Evolutionary conservation across 345 rosid species (phyloP).

Genomic region (Hibiscus tridactylites): DNA sequence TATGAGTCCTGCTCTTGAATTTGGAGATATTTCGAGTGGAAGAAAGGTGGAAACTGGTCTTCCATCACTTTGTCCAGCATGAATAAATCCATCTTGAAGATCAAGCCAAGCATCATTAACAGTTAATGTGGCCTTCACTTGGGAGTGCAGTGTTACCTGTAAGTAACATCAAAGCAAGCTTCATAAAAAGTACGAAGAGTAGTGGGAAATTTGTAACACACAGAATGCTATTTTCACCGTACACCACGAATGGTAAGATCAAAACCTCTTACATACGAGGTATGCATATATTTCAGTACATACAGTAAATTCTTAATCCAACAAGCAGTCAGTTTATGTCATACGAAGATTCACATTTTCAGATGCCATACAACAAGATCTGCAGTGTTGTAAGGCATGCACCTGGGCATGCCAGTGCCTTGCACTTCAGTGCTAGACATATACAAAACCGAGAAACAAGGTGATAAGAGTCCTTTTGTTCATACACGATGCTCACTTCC

Average conservation of each 20-base stretch:
- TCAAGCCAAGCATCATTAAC: constrained; percentile 88
- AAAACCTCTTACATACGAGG: background rate
- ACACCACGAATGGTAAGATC: background rate
- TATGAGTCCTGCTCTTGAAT: constrained; percentile 66
- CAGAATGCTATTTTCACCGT: background rate
- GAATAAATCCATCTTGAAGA: constrained; percentile 87
- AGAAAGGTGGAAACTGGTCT: constrained; percentile 71
- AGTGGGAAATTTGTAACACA: background rate
- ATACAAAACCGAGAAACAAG: background rate
- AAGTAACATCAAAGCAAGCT: constrained; percentile 6
- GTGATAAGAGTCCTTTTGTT: background rate
- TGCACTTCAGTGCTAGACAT: background rate
- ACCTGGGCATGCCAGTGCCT: background rate
- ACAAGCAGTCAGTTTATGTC: background rate
- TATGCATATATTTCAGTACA: background rate
- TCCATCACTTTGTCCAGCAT: constrained; percentile 54
- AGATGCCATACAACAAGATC: background rate
- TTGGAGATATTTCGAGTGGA: constrained; percentile 75
- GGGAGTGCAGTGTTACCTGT: constrained; percentile 84
- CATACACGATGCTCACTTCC: background rate
- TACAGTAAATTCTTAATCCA: background rate
- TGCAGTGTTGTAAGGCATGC: background rate
- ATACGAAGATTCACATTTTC: background rate
- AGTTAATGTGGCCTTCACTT: constrained; percentile 75
- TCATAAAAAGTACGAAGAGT: background rate